These are phyloP conservation scores for Microcera coccophila DNA, from an alignment of 2,329 filamentous ascomycete species.

Conservation along the genomic window DNA sequence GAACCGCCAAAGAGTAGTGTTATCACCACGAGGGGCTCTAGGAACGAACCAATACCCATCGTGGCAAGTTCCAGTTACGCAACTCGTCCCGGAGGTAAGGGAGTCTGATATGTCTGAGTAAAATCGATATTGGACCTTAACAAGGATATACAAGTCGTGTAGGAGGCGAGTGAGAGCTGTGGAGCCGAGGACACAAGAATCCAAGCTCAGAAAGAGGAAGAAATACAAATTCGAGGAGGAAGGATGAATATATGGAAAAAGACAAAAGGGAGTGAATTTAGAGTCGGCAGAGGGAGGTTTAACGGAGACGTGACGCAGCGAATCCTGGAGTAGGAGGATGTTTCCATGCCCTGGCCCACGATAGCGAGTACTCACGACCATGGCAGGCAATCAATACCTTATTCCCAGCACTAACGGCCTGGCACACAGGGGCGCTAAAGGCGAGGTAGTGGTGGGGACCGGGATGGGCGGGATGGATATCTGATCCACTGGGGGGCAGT, in stretches of 20 bases:
- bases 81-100: not conserved
- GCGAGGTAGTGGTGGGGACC: too few species aligned
- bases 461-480: too few species aligned
- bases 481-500: too few species aligned
- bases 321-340: too few species aligned
- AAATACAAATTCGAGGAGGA: not conserved
- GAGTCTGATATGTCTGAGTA: not conserved
- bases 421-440: too few species aligned
- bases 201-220: not conserved
- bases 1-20: constrained; percentile 43
- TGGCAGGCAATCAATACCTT: too few species aligned
- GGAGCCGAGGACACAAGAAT: not conserved
- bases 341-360: too few species aligned
- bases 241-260: not conserved
- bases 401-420: too few species aligned
- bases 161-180: not conserved
- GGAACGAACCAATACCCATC: constrained; percentile 40
- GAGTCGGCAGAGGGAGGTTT: too few species aligned
- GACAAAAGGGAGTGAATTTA: too few species aligned
- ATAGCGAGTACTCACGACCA: too few species aligned
- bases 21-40: constrained; percentile 42
- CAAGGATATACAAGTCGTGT: not conserved
- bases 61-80: not conserved
- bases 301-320: too few species aligned
- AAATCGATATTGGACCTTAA: not conserved